Conservation (phyloP, 1,284 basidiomycete species). For the Malassezia sp. region DNA sequence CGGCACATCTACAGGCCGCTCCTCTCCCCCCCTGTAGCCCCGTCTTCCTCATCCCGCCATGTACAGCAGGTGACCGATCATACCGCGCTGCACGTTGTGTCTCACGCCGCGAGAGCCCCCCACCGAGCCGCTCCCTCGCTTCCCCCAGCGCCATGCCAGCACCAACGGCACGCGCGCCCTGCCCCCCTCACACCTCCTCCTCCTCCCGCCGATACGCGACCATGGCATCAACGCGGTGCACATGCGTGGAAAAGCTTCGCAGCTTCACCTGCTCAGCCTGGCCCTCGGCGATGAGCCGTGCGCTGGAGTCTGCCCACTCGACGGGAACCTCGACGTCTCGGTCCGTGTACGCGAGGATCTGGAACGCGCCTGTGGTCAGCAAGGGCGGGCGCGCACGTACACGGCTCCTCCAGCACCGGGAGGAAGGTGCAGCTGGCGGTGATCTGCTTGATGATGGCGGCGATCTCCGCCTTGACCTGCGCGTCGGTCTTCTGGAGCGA, state of each 20-base stretch:
- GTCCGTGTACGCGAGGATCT: constrained; percentile 76
- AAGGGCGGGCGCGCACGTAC: constrained; percentile 55
- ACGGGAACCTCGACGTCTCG: constrained; percentile 65
- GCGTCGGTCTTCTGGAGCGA: constrained; percentile 56
- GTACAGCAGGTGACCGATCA: no score
- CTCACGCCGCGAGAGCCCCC: no score
- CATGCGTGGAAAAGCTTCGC: constrained; percentile 48
- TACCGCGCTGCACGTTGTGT: no score
- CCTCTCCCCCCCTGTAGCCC: no score
- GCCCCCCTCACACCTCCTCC: constrained; percentile 26
- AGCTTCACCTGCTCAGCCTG: constrained; percentile 83
- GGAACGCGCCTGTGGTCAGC: constrained; percentile 56
- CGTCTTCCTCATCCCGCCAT: no score
- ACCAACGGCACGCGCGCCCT: no score
- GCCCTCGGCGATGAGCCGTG: constrained; percentile 82
- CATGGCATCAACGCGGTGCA: constrained; percentile 48
- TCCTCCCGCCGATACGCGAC: constrained; percentile 48
- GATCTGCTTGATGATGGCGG: constrained; percentile 96
- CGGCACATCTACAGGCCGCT: no score
- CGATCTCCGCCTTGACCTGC: constrained; percentile 92
- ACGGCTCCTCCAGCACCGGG: constrained; percentile 85
- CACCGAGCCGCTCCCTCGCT: no score
- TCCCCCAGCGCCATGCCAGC: no score
- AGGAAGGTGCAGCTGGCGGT: constrained; percentile 90
- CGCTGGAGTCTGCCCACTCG: constrained; percentile 87